phyloP scores from a whole-genome alignment of 768 basidiomycete species.

The Austroboletus eburneus region DNA sequence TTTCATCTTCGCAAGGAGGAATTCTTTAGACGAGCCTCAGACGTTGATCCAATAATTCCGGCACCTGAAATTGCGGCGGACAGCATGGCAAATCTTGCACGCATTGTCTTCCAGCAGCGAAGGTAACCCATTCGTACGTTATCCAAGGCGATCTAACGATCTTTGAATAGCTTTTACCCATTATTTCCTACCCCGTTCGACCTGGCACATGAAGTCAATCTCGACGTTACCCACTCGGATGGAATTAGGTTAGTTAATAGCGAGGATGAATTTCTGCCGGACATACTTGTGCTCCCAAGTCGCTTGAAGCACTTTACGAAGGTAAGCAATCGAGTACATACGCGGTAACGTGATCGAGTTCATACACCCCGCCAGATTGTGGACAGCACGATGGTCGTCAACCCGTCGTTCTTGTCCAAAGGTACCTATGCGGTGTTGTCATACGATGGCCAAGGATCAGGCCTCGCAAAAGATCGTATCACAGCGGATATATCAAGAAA shows the following conservation, averaged over 20 bases:
- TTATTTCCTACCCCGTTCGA: constrained; percentile 84
- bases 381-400: constrained; percentile 73
- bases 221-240: constrained; percentile 79
- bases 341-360: neutral
- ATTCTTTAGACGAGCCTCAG: constrained; percentile 61
- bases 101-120: constrained; percentile 82
- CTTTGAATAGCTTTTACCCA: constrained; percentile 77
- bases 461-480: constrained; percentile 27
- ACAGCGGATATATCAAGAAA: constrained; percentile 22
- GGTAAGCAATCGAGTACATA: constrained; percentile 38
- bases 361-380: constrained; percentile 50
- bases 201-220: constrained; percentile 74
- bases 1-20: constrained; percentile 90
- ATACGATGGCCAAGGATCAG: constrained; percentile 26
- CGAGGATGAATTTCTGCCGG: constrained; percentile 54
- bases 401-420: constrained; percentile 76
- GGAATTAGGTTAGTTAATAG: constrained; percentile 36
- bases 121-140: constrained; percentile 44
- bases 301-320: constrained; percentile 87
- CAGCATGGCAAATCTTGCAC: constrained; percentile 70
- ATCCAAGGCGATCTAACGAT: neutral
- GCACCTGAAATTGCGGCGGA: constrained; percentile 54
- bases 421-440: constrained; percentile 48
- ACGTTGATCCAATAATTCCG: constrained; percentile 46
- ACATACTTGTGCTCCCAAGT: constrained; percentile 85